Conservation (phyloP, 805 yeast genomes). For the Teunomyces funiuensis region DNA sequence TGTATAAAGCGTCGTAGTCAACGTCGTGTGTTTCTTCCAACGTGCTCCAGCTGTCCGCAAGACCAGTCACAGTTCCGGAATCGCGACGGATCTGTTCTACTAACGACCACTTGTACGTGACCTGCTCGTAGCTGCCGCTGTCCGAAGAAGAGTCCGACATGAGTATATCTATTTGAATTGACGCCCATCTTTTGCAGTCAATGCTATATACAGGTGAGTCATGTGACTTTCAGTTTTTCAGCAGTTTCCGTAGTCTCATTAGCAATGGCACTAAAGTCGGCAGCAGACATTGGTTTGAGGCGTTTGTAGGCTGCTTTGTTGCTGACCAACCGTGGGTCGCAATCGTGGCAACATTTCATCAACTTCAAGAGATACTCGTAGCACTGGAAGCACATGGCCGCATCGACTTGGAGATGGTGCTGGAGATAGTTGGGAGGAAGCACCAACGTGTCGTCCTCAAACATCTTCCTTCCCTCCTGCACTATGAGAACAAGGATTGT, state of each 20-base stretch:
- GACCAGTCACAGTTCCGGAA: slow-evolving; percentile 1
- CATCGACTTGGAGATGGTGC: slow-evolving; percentile 14
- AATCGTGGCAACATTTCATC: slow-evolving; percentile 19
- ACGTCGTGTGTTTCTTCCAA: not conserved
- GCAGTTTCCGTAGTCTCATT: too few relatives aligned
- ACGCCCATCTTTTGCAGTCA: not conserved
- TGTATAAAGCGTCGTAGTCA: slow-evolving; percentile 4
- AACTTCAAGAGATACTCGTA: slow-evolving; percentile 25
- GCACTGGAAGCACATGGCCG: slow-evolving; percentile 22
- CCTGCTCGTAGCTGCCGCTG: slow-evolving; percentile 1
- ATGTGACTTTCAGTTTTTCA: too few relatives aligned
- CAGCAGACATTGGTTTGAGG: slow-evolving; percentile 15
- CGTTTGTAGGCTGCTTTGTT: slow-evolving; percentile 23
- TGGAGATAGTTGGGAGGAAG: slow-evolving; percentile 22
- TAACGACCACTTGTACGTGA: not conserved
- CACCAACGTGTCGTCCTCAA: slow-evolving; percentile 11
- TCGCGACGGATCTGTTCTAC: slow-evolving; percentile 2
- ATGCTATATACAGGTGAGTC: slow-evolving; percentile 2
- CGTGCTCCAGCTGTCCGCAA: slow-evolving; percentile 2
- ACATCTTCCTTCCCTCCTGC: slow-evolving; percentile 20
- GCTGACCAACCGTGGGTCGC: slow-evolving; percentile 24
- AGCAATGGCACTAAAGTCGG: slow-evolving; percentile 16
- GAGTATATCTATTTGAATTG: not conserved
- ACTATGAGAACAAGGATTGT: slow-evolving; percentile 23
- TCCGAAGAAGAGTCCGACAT: slow-evolving; percentile 2